These are phyloP conservation scores for Salvia miltiorrhiza DNA, from an alignment of 257 asterid genomes.

Conservation along the genomic window DNA sequence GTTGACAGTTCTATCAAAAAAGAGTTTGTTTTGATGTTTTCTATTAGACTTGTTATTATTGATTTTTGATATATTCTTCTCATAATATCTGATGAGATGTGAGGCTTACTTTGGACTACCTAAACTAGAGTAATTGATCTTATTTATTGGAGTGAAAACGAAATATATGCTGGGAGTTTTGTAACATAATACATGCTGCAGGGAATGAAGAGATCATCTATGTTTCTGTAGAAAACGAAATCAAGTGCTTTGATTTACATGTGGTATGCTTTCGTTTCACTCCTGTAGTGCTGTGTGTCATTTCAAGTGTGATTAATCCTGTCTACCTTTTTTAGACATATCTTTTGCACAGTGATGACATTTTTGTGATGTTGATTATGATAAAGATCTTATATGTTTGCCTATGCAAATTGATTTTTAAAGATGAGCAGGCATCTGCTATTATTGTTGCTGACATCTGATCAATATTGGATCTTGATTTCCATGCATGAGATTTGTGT, in stretches of 20 bases:
- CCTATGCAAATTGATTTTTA: too few relatives aligned
- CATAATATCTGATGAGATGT: background rate
- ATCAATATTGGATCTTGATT: background rate
- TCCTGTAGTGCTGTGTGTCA: background rate
- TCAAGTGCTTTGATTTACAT: slow-evolving; percentile 68
- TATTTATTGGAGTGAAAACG: slow-evolving; percentile 4
- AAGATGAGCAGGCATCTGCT: too few relatives aligned
- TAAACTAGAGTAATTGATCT: background rate
- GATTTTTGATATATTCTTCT: background rate
- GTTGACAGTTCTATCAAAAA: too few relatives aligned
- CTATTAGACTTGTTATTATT: background rate
- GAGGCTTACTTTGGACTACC: background rate
- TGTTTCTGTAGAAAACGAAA: slow-evolving; percentile 65
- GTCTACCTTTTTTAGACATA: background rate
- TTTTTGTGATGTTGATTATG: too few relatives aligned
- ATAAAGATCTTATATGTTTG: too few relatives aligned
- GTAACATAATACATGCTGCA: slow-evolving; percentile 31
- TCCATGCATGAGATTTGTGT: background rate
- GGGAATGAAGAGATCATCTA: slow-evolving; percentile 81
- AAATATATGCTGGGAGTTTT: background rate
- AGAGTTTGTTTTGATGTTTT: background rate
- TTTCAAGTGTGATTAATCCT: background rate
- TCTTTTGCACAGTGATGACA: background rate
- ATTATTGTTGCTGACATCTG: background rate
- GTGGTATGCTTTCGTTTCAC: slow-evolving; percentile 44